Evolutionary conservation across 305 asterid genomes (phyloP).

Genomic region (Rubia tinctorum): DNA sequence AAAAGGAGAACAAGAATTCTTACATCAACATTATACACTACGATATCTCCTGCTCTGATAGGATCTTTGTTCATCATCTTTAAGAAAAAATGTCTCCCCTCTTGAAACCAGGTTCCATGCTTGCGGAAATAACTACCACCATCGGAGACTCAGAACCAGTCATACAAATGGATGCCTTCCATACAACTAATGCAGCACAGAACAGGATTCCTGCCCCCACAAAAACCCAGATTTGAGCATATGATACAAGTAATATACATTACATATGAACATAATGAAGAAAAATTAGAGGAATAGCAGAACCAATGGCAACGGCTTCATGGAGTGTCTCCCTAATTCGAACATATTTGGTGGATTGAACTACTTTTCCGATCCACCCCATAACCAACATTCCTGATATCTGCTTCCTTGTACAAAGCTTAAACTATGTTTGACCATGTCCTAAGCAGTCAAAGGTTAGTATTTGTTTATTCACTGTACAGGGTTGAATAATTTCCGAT

Average conservation of each 20-base stretch:
- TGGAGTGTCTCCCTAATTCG: constrained; percentile 47
- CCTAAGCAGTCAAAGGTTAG: not conserved
- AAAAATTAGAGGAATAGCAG: not conserved
- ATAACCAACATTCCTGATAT: not conserved
- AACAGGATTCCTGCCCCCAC: constrained; percentile 42
- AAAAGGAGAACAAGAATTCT: constrained; percentile 21
- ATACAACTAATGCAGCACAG: constrained; percentile 54
- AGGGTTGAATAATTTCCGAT: not conserved
- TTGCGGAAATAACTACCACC: constrained; percentile 65
- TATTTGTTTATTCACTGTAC: not conserved
- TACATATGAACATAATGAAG: not conserved
- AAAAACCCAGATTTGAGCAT: constrained; percentile 11
- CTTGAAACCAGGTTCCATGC: constrained; percentile 78
- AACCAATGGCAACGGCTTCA: constrained; percentile 56
- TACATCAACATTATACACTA: constrained; percentile 61
- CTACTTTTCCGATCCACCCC: constrained; percentile 24
- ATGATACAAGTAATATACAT: not conserved
- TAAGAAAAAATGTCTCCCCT: constrained; percentile 77
- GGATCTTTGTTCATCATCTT: constrained; percentile 57
- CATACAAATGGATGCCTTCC: constrained; percentile 50
- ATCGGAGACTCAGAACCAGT: constrained; percentile 69
- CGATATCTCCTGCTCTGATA: constrained; percentile 63
- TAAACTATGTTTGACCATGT: constrained; percentile 7
- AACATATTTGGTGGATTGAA: constrained; percentile 43
- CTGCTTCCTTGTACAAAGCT: not conserved